phyloP scores from a whole-genome alignment of 148 eudicot genomes.

The Vaccinium myrtillus region DNA sequence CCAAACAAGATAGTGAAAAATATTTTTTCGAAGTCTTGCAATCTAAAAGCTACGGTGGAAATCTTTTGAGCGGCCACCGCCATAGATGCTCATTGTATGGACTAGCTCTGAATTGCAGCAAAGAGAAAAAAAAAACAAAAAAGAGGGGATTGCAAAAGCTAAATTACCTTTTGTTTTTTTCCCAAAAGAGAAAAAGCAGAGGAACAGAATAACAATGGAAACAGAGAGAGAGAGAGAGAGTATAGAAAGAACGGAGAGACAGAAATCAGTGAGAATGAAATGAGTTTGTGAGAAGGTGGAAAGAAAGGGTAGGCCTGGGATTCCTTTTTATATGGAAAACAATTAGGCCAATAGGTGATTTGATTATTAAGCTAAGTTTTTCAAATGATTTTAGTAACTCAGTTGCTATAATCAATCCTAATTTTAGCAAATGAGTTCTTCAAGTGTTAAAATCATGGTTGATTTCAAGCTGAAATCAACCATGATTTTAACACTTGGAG shows the following conservation, averaged over 20 bases:
- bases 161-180: neutral
- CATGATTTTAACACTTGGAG: too few species aligned
- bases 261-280: neutral
- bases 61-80: neutral
- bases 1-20: neutral
- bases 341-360: neutral
- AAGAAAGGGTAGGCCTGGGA: conserved; percentile 13
- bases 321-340: conserved; percentile 17
- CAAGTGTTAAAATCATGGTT: too few species aligned
- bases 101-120: neutral
- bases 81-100: neutral
- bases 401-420: too few species aligned
- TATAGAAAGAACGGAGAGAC: neutral
- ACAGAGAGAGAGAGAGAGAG: too few species aligned
- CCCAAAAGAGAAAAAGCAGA: neutral
- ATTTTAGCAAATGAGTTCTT: too few species aligned
- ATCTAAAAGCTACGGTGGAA: neutral
- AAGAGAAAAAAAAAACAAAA: neutral
- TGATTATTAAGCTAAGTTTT: too few species aligned
- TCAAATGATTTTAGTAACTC: too few species aligned
- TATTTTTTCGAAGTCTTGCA: neutral
- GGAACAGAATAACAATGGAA: neutral
- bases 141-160: neutral
- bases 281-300: neutral
- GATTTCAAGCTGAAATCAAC: too few species aligned